Evolutionary conservation across 306 rosid species (phyloP), one percentile per base, ranked within the genome.

Genomic region (Datisca glomerata): DNA sequence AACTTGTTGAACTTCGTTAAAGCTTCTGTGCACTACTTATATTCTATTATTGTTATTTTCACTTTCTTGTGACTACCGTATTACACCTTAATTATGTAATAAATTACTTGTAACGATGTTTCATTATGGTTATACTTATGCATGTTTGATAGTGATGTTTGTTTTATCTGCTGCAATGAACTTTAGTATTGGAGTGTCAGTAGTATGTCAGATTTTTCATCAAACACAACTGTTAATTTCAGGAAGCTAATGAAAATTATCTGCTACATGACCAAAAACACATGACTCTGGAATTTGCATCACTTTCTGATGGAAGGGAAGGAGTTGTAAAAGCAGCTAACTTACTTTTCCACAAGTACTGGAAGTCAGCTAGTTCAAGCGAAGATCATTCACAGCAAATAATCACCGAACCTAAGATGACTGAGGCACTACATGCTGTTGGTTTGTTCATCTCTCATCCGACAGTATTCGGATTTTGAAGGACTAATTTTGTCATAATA

Each of bases 261-360:
- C 59, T 60, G 42, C 38, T 34, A 39, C 36, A 17, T 34, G 67
- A 29, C 53, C 50, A 57, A 22, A 60, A 63, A 44, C 49, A 38
- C 41, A 71, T 82, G 83, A 49, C 63, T 47, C 35, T 87, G 44
- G 85, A 82, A 64, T 73, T 87, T 66, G 56, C 59, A 52, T 79
- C 93, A 27, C 60, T 56, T 35, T 61, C 55, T 53, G 94, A 87
- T 43, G 94, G 85, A 60, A 87, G 76, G 73, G 87, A 79, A 65
- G 82, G 85, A 35, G 51, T 87, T 25, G 58, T 72, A 29, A 76
- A 72, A 63, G 94, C 94, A 57, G 85, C 93, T 29, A 79, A 76
- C 72, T 61, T 72, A 45, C 75, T 82, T 65, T 66, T 82, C 28
- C 39, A 16, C 15, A 72, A 76, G 63, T 64, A 71, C 33, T 59